phyloP scores from a whole-genome alignment of 2,329 filamentous ascomycete species.

The Venturia effusa region DNA sequence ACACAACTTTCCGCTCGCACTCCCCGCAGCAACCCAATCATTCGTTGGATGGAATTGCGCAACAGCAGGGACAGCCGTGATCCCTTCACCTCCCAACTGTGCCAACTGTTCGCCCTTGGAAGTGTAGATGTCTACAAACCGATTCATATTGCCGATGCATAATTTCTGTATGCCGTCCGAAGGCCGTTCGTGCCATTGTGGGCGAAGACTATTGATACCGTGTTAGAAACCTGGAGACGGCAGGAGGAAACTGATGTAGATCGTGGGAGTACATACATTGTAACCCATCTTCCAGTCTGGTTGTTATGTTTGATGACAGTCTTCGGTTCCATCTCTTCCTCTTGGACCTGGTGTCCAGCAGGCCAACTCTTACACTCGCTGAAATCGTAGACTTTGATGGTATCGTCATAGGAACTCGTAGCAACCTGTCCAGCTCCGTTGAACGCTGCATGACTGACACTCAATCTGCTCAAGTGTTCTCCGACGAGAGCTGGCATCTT shows the following conservation, averaged over 20 bases:
- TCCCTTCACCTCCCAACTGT: slow-evolving; percentile 76
- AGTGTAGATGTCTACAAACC: slow-evolving; percentile 87
- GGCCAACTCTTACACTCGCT: slow-evolving; percentile 24
- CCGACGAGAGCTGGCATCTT: slow-evolving; percentile 61
- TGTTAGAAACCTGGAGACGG: not conserved
- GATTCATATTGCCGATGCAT: slow-evolving; percentile 93
- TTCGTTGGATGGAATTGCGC: slow-evolving; percentile 77
- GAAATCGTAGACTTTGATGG: slow-evolving; percentile 84
- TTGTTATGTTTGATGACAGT: slow-evolving; percentile 76
- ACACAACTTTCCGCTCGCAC: slow-evolving; percentile 82
- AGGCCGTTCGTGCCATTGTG: slow-evolving; percentile 82
- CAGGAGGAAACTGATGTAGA: not conserved
- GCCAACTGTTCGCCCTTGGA: slow-evolving; percentile 76
- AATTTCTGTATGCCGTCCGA: slow-evolving; percentile 75
- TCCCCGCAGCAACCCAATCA: slow-evolving; percentile 90
- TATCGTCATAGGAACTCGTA: slow-evolving; percentile 91
- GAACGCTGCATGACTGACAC: slow-evolving; percentile 88
- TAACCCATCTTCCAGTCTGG: slow-evolving; percentile 91
- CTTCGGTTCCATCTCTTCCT: slow-evolving; percentile 56
- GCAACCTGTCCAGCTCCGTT: slow-evolving; percentile 75
- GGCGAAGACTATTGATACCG: slow-evolving; percentile 44
- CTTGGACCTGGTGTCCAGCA: slow-evolving; percentile 44
- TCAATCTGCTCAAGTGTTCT: slow-evolving; percentile 71
- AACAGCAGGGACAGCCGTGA: slow-evolving; percentile 89
- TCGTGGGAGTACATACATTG: slow-evolving; percentile 46